Percentiles rank a stretch among this genome's conserved stretches.
Evolutionary conservation across 495 filamentous ascomycete genomes (phyloP).

Genomic region (Haplographium delicatum): DNA sequence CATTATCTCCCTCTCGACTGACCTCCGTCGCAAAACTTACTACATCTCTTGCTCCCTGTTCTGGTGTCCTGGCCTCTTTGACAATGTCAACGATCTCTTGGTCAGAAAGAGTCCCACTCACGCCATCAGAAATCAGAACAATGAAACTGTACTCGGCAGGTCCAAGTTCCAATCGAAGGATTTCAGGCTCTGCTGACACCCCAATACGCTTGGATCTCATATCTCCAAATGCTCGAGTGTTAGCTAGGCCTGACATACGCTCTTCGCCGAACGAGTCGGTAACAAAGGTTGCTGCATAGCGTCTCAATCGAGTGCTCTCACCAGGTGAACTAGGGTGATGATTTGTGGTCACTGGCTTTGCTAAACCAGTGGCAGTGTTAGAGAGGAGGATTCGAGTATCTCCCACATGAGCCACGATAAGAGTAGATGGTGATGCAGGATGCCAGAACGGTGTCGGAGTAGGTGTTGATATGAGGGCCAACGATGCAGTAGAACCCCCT

Average conservation of each 20-base stretch:
- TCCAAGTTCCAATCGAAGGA: slow-evolving; percentile 63
- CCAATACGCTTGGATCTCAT: slow-evolving; percentile 86
- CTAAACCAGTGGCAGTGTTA: slow-evolving; percentile 68
- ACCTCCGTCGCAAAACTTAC: slow-evolving; percentile 86
- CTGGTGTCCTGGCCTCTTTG: slow-evolving; percentile 88
- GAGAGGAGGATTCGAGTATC: slow-evolving; percentile 89
- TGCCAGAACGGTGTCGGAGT: slow-evolving; percentile 94
- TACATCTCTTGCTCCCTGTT: slow-evolving; percentile 72
- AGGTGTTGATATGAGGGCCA: slow-evolving; percentile 86
- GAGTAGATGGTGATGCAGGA: slow-evolving; percentile 71
- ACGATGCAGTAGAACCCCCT: slow-evolving; percentile 84
- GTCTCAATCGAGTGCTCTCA: slow-evolving; percentile 76
- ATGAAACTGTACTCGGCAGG: slow-evolving; percentile 84
- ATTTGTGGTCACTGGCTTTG: slow-evolving; percentile 75
- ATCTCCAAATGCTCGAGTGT: slow-evolving; percentile 91
- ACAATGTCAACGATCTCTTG: slow-evolving; percentile 95
- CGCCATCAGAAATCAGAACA: slow-evolving; percentile 81
- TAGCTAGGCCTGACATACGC: slow-evolving; percentile 87
- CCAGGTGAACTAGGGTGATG: slow-evolving; percentile 85
- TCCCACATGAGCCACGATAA: slow-evolving; percentile 87
- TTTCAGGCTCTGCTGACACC: slow-evolving; percentile 88
- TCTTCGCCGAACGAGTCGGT: slow-evolving; percentile 98
- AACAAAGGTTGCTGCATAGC: slow-evolving; percentile 79
- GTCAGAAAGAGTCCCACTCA: slow-evolving; percentile 75
- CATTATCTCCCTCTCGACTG: slow-evolving; percentile 78